These are phyloP conservation scores for Lipomyces japonicus DNA, from an alignment of 805 yeast species.

Conservation along the genomic window DNA sequence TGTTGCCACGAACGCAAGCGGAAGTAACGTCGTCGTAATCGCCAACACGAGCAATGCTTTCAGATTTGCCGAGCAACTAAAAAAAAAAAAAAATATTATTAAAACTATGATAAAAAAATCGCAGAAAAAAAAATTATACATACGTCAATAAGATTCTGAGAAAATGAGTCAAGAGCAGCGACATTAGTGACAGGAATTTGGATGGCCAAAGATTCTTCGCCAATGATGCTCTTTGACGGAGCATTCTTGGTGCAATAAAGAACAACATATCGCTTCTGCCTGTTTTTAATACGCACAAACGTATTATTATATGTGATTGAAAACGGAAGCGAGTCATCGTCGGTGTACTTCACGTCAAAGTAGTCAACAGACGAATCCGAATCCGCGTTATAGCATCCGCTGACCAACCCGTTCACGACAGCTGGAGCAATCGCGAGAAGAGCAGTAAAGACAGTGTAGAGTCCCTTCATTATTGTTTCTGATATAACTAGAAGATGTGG, in stretches of 20 bases:
- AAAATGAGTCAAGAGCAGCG: conserved; percentile 6
- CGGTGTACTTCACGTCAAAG: conserved; percentile 10
- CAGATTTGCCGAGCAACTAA: conserved; percentile 13
- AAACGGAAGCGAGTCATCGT: neutral
- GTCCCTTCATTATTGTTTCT: too few relatives aligned
- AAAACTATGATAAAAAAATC: too few relatives aligned
- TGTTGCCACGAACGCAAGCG: conserved; percentile 14
- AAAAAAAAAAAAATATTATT: too few relatives aligned
- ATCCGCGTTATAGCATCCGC: conserved; percentile 9
- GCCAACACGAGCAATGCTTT: conserved; percentile 11
- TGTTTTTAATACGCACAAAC: conserved; percentile 1
- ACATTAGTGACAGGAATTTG: conserved; percentile 12
- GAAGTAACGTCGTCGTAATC: conserved; percentile 7
- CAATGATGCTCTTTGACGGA: conserved; percentile 3
- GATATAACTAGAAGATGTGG: too few relatives aligned
- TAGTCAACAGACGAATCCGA: conserved; percentile 7
- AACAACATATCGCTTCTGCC: conserved; percentile 5
- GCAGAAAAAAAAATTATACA: too few relatives aligned
- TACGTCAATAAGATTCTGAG: conserved; percentile 9
- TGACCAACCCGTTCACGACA: neutral
- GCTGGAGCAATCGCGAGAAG: neutral
- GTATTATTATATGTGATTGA: conserved; percentile 12
- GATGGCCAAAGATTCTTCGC: neutral
- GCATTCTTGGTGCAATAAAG: conserved; percentile 12
- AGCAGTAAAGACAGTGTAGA: neutral